Base-by-base conservation (phyloP, 2,329 filamentous ascomycete genomes). In the Teratosphaeria gauchensis region DNA sequence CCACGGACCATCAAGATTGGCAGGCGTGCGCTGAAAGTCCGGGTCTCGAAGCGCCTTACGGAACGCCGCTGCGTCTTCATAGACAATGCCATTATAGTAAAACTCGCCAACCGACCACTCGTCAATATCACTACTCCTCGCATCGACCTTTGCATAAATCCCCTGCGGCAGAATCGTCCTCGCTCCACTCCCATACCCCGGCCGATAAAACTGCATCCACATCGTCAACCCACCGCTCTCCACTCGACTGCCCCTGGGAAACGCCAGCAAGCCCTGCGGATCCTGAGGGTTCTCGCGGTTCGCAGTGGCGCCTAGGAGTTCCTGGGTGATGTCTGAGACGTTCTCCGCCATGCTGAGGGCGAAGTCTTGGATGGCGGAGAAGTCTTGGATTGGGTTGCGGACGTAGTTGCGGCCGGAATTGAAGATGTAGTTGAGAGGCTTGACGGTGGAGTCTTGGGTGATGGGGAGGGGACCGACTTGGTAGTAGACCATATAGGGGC, bases 41-140 rank as follows among this genome's bases (percentile, higher is more conserved):
- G 73, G 69, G 21, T 65, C 65, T 54, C 70, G 73, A 60, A 77
- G 76, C 1, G 79, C 79, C 0, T 59, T 65, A 28, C 78, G 72
- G 65, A 84, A 79, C 4, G 74, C 74, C 19, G 80, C 73, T 1
- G 76, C 78, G 4, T 76, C 76, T 30, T 74, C 68, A 63, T 84
- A 86, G 56, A 80, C 76, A 5, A 79, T 65, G 35, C 77, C 77
- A 60, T 82, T 78, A 64, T 83, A 84, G 51, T 81, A 78, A 76
- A 79, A 83, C 4, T 78, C 76, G 3, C 75, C 71, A 9, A 65
- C 61, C 7, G 42, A 61, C 82, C 82, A 85, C 31, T 79, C 71
- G n/a, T 71, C 71, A 11, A 76, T 74, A 59, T 83, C 76, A 6
- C 77, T 72, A 1, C 78, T 78, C 0, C 78, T 82, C 0, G 82